Evolutionary conservation across 768 basidiomycete species (phyloP).

Genomic region (Lentinula sp.): DNA sequence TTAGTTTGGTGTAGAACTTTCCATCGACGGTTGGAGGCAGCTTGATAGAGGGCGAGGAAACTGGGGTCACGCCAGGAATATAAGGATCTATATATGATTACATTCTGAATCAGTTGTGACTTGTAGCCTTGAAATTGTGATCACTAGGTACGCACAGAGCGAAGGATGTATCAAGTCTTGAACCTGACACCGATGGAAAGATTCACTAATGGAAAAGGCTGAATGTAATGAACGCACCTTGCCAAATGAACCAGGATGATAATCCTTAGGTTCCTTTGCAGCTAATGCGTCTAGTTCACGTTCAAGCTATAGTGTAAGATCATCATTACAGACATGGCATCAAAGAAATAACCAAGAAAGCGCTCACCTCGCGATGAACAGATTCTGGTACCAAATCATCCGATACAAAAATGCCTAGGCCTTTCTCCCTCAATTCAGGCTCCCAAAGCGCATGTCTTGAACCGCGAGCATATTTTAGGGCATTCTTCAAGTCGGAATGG

Average conservation of each 20-base stretch:
- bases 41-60: not conserved
- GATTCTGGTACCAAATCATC: slow-evolving; percentile 10
- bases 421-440: not conserved
- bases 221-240: not conserved
- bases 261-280: slow-evolving; percentile 10
- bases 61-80: not conserved
- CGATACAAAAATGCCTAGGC: not conserved
- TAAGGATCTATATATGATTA: slow-evolving; percentile 7
- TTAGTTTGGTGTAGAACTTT: not conserved
- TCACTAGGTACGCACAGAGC: not conserved
- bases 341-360: too few species aligned
- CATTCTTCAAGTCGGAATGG: not conserved
- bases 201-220: not conserved
- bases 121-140: too few species aligned
- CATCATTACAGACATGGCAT: too few species aligned
- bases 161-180: slow-evolving; percentile 16
- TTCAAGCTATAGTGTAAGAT: slow-evolving; percentile 1
- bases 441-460: not conserved
- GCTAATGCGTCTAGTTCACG: slow-evolving; percentile 11
- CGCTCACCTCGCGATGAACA: slow-evolving; percentile 8
- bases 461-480: not conserved
- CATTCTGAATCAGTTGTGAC: too few species aligned
- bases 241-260: slow-evolving; percentile 12
- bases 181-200: not conserved
- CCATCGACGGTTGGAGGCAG: not conserved